Evolutionary conservation across 345 rosid genomes (phyloP), one percentile per base, ranked within the genome.

Genomic region (Garcia nutans): DNA sequence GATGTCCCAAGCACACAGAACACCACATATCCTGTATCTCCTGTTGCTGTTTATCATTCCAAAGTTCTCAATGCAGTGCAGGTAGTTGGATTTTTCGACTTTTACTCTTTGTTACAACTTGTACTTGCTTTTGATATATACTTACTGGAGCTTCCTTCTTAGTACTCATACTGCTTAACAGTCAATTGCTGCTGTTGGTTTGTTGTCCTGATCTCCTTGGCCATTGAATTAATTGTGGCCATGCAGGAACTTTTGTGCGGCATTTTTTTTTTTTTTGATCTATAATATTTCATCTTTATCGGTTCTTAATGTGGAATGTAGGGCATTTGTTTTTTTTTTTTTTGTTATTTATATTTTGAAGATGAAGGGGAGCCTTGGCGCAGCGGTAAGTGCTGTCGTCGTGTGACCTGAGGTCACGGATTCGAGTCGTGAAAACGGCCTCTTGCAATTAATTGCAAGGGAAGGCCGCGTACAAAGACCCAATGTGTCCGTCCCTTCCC

Each of bases 41-140:
- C 94, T 37, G 86, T 95, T 19, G 97, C 93, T 60, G 97, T 95
- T 72, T 82, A 89, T 85, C 98, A 95, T 81, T 90, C 98, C 69
- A 93, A 90, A 87, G 97, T 95, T 49, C 90, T 95, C 24, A 93
- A 95, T 76, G 90, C 89, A 0, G 99, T 93, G 54, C 99, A 95
- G 96, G 97, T 94, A 80, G 49, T 65, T 70, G 0, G 10, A 60
- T 65, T 52, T 71, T 50, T 6, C 5, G 5, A 5, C 41, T 37
- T 33, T 37, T 60, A 6, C 31, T 17, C 49, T 31, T 26, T 45
- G 5, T 31, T 31, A 7, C 17, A 20, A 15, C 11, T 1, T 28
- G 3, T 54, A 8, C 64, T 6, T 57, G 37, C 59, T 56, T 37
- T 37, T 37, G 15, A 37, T 47, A 23, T 65, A 20, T 41, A 71